Percentiles rank a stretch among this genome's conserved stretches.
Conservation (phyloP, 345 rosid genomes). For the Citrus reticulata region DNA sequence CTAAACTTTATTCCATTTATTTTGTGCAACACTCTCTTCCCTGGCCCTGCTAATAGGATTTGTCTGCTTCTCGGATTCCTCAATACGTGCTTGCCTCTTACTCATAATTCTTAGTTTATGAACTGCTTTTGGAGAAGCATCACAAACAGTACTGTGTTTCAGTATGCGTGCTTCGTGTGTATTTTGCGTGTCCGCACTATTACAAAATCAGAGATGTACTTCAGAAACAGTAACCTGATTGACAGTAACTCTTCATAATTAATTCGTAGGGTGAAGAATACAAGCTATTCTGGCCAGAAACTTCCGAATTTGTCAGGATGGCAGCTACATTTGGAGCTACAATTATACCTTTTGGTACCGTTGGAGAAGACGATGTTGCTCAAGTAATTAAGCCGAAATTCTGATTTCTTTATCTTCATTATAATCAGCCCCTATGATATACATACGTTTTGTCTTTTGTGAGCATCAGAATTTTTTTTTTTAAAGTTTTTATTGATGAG, state of each 20-base stretch:
- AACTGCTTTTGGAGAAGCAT: neutral
- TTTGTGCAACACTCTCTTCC: too few relatives aligned
- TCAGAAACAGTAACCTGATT: neutral
- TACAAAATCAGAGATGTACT: neutral
- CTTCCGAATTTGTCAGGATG: slow-evolving; percentile 68
- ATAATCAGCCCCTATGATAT: neutral
- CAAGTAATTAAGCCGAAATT: slow-evolving; percentile 34
- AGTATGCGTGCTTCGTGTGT: too few relatives aligned
- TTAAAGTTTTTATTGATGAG: too few relatives aligned
- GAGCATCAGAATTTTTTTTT: too few relatives aligned
- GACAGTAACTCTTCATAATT: neutral
- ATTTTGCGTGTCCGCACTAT: too few relatives aligned
- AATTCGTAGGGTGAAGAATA: slow-evolving; percentile 64
- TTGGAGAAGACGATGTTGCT: slow-evolving; percentile 75
- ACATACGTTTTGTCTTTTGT: too few relatives aligned
- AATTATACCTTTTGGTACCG: slow-evolving; percentile 65
- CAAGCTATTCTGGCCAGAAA: slow-evolving; percentile 76
- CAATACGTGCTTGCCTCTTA: neutral
- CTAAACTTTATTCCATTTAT: neutral
- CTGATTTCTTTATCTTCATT: neutral
- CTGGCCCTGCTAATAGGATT: too few relatives aligned
- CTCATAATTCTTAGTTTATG: neutral
- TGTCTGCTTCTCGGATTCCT: too few relatives aligned
- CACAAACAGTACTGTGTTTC: too few relatives aligned
- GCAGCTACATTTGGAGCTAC: slow-evolving; percentile 87